Percentiles rank a stretch among this genome's conserved stretches.
phyloP scores from a whole-genome alignment of 495 filamentous ascomycete species.

The Aspergillus kassunensis region DNA sequence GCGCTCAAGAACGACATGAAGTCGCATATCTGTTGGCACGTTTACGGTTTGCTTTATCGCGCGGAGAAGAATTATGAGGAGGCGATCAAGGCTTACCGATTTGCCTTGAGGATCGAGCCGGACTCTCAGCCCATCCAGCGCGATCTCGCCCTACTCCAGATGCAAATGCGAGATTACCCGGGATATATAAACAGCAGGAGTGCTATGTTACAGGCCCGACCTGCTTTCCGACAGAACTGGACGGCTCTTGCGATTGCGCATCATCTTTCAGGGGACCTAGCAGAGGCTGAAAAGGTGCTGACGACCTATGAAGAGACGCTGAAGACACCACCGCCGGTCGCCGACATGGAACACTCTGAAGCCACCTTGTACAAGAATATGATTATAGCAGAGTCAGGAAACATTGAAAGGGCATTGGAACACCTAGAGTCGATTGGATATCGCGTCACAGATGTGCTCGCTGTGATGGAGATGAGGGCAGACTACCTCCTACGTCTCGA shows the following conservation, averaged over 20 bases:
- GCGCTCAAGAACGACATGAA: constrained; percentile 94
- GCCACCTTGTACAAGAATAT: constrained; percentile 92
- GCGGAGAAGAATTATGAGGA: constrained; percentile 96
- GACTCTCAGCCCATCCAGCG: constrained; percentile 91
- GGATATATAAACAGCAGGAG: constrained; percentile 86
- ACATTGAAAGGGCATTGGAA: constrained; percentile 75
- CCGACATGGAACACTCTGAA: constrained; percentile 93
- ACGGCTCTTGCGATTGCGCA: constrained; percentile 90
- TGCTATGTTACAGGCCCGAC: constrained; percentile 77
- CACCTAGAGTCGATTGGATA: constrained; percentile 76
- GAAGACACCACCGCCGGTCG: constrained; percentile 66
- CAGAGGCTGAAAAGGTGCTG: constrained; percentile 84
- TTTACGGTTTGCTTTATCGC: constrained; percentile 93
- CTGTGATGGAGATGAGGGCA: constrained; percentile 85
- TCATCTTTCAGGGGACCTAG: constrained; percentile 79
- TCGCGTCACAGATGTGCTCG: constrained; percentile 75
- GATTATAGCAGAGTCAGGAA: constrained; percentile 83
- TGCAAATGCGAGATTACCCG: constrained; percentile 94
- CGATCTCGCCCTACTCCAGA: constrained; percentile 86
- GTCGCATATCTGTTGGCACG: constrained; percentile 99
- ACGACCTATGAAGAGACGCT: constrained; percentile 90
- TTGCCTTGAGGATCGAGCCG: constrained; percentile 85
- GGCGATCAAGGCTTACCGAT: constrained; percentile 97
- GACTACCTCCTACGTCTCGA: constrained; percentile 78
- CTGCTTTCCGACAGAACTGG: constrained; percentile 85